Evolutionary conservation across 2,329 filamentous ascomycete genomes (phyloP).

Genomic region (Colletotrichum camelliae): DNA sequence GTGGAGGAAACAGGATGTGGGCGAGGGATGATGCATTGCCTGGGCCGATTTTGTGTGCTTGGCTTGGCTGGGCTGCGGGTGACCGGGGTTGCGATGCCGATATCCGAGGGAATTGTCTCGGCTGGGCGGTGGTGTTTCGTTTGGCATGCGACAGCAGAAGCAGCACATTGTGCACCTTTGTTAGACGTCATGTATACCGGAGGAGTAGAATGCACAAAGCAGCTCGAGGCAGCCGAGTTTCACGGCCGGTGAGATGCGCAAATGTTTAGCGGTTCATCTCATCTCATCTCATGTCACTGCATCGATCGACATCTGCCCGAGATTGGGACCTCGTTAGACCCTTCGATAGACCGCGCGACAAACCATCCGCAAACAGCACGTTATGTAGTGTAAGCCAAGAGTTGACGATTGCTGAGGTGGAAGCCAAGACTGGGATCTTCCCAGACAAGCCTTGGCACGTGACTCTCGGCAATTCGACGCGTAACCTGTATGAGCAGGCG

Average conservation of each 20-base stretch:
- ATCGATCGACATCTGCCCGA: background rate
- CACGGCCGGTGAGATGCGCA: background rate
- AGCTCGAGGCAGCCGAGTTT: background rate
- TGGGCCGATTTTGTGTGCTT: background rate
- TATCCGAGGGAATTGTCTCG: constrained; percentile 10
- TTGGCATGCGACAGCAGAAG: background rate
- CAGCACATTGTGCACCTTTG: background rate
- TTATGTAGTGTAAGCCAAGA: constrained; percentile 13
- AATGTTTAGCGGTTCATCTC: background rate
- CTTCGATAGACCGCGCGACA: background rate
- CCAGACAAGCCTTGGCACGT: constrained; percentile 14
- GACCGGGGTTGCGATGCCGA: constrained; percentile 9
- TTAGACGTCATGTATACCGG: background rate
- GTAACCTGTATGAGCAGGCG: background rate
- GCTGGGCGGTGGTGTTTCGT: background rate
- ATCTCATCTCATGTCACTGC: background rate
- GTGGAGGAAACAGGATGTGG: background rate
- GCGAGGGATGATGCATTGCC: background rate
- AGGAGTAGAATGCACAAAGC: background rate
- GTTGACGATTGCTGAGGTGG: too few species aligned
- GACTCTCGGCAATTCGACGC: constrained; percentile 15
- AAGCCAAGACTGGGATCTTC: background rate
- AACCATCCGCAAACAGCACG: background rate
- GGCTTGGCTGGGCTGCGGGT: background rate
- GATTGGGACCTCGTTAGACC: background rate